Percentiles rank a stretch among this genome's conserved stretches.
phyloP scores from a whole-genome alignment of 768 basidiomycete species.

The Agaricus blazei region DNA sequence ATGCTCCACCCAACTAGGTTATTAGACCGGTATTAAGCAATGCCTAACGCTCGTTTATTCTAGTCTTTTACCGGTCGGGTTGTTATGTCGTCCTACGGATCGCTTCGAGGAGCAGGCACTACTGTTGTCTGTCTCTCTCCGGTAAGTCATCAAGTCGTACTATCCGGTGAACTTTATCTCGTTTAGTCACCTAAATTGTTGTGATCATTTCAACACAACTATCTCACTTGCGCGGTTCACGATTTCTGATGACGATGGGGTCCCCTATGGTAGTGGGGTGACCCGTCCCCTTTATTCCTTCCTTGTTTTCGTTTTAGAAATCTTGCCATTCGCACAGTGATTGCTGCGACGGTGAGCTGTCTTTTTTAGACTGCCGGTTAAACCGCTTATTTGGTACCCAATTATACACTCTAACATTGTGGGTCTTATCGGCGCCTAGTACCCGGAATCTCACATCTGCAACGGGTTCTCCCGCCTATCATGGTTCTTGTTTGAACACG shows the following conservation, averaged over 20 bases:
- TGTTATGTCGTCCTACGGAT: slow-evolving; percentile 61
- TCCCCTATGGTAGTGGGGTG: slow-evolving; percentile 44
- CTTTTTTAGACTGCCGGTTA: slow-evolving; percentile 5
- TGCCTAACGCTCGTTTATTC: not conserved
- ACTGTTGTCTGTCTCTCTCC: slow-evolving; percentile 58
- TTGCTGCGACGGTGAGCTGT: slow-evolving; percentile 51
- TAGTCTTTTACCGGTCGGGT: slow-evolving; percentile 61
- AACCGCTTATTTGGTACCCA: slow-evolving; percentile 1
- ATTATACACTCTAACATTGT: slow-evolving; percentile 2
- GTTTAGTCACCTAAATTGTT: slow-evolving; percentile 1
- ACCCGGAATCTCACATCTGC: not conserved
- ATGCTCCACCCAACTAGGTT: not conserved
- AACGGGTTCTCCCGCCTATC: not conserved
- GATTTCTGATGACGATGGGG: not conserved
- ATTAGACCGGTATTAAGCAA: not conserved
- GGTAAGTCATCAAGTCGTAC: slow-evolving; percentile 26
- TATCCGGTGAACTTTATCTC: not conserved
- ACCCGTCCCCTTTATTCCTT: slow-evolving; percentile 56
- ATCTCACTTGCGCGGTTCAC: slow-evolving; percentile 4
- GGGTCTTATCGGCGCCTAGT: not conserved
- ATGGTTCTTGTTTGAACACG: not conserved
- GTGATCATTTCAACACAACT: slow-evolving; percentile 10
- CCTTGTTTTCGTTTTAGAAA: slow-evolving; percentile 64
- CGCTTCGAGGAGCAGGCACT: slow-evolving; percentile 53
- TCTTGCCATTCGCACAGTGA: slow-evolving; percentile 54